These are phyloP conservation scores for Candida chauliodis DNA, from an alignment of 805 yeast species.

Conservation along the genomic window DNA sequence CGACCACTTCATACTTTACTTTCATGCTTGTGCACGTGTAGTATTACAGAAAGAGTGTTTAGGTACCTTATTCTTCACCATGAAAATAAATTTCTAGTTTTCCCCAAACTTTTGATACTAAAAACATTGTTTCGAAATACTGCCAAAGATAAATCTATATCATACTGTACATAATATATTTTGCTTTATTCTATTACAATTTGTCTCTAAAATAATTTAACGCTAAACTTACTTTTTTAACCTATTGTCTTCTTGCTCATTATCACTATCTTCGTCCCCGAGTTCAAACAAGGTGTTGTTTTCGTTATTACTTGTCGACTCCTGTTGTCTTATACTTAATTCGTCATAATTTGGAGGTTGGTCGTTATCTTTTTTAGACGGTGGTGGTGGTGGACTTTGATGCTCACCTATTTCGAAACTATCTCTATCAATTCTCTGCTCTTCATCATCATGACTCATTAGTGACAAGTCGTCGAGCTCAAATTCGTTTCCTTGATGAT, in stretches of 20 bases:
- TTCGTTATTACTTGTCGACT: constrained; percentile 4
- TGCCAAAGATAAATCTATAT: no score
- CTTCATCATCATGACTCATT: constrained; percentile 46
- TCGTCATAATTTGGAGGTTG: constrained; percentile 33
- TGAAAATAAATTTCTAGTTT: no score
- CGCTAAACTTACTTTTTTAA: no score
- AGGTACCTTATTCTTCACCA: no score
- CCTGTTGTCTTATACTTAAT: constrained; percentile 6
- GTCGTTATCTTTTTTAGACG: constrained; percentile 11
- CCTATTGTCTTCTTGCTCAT: constrained; percentile 25
- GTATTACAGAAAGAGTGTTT: no score
- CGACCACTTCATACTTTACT: no score
- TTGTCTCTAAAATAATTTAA: no score
- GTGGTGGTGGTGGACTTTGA: constrained; percentile 8
- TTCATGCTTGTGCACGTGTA: no score
- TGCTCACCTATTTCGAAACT: constrained; percentile 36
- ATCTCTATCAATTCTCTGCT: constrained; percentile 25
- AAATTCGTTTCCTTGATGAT: constrained; percentile 48
- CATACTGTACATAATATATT: no score
- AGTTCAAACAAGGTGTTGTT: constrained; percentile 38
- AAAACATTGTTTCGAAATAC: no score
- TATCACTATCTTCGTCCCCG: constrained; percentile 34
- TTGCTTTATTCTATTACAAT: no score
- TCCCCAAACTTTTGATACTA: no score
- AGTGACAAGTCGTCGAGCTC: constrained; percentile 57